Evolutionary conservation across 139 green algal genomes (phyloP).

Genomic region (Microglena sp.): DNA sequence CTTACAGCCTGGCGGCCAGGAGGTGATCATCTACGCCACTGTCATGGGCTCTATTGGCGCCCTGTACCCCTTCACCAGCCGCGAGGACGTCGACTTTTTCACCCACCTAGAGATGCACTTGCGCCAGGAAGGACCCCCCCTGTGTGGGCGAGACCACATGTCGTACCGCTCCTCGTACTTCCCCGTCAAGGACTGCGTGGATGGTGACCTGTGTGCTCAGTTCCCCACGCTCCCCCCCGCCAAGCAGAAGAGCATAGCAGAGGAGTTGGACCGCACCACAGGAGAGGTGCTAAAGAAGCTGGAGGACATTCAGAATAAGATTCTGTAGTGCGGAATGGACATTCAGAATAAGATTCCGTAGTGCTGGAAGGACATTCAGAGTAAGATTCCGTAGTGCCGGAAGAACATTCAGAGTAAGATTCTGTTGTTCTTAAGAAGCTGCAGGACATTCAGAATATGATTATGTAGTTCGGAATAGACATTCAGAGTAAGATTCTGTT

Average conservation of each 20-base stretch:
- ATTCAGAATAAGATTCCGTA: not conserved
- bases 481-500: too few species aligned
- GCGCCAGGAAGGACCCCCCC: conserved; percentile 82
- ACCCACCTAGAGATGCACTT: conserved; percentile 97
- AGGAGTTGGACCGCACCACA: conserved; percentile 83
- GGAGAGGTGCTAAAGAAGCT: conserved; percentile 97
- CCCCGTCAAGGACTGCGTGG: conserved; percentile 85
- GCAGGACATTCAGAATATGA: too few species aligned
- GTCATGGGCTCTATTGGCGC: conserved; percentile 67
- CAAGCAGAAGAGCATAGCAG: conserved; percentile 74
- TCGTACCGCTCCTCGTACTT: conserved; percentile 85
- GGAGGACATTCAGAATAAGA: conserved; percentile 85
- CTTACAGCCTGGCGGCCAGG: conserved; percentile 35
- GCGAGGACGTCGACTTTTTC: conserved; percentile 96
- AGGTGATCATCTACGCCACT: conserved; percentile 31
- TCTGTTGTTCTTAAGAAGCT: too few species aligned
- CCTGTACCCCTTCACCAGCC: conserved; percentile 71
- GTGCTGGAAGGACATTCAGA: not conserved
- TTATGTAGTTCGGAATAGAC: too few species aligned
- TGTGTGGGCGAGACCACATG: conserved; percentile 90
- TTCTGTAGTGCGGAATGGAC: conserved; percentile 38
- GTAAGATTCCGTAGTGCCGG: not conserved
- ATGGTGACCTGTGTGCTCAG: conserved; percentile 95
- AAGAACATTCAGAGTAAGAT: not conserved
- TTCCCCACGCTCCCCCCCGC: conserved; percentile 51